phyloP scores from a whole-genome alignment of 805 yeast genomes.

The Sugiyamaella americana region DNA sequence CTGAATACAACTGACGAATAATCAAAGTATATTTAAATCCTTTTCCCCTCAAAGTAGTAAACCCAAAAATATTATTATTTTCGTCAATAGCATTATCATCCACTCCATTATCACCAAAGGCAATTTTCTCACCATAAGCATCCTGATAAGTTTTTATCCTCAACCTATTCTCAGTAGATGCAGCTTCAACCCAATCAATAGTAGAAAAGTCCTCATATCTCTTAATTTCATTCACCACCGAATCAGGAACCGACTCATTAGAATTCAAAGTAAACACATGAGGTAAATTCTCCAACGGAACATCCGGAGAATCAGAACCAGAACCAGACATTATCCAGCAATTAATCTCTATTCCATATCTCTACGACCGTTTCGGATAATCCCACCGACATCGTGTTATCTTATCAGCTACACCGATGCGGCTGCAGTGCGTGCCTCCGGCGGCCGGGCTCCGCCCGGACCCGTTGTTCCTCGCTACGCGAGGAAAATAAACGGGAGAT shows the following conservation, averaged over 20 bases:
- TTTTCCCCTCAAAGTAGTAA: conserved; percentile 7
- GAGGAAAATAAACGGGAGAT: too few relatives aligned
- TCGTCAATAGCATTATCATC: conserved; percentile 6
- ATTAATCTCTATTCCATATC: too few relatives aligned
- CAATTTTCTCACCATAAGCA: conserved; percentile 4
- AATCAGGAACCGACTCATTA: conserved; percentile 5
- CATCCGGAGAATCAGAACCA: too few relatives aligned
- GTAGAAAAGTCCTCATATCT: conserved; percentile 44
- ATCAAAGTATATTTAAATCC: conserved; percentile 9
- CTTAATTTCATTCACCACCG: conserved; percentile 12
- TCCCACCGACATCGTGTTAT: too few relatives aligned
- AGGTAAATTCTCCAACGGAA: too few relatives aligned
- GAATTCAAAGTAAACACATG: neutral
- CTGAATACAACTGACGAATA: conserved; percentile 19
- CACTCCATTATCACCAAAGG: conserved; percentile 9
- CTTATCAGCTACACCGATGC: too few relatives aligned
- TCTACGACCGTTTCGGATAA: too few relatives aligned
- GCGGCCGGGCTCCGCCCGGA: too few relatives aligned
- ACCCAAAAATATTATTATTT: neutral
- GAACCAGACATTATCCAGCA: too few relatives aligned
- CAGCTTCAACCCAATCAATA: conserved; percentile 59
- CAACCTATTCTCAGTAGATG: conserved; percentile 29
- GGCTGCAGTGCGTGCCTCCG: too few relatives aligned
- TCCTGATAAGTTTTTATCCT: conserved; percentile 16
- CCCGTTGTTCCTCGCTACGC: too few relatives aligned